Percentiles rank a stretch among this genome's conserved stretches.
Conservation (phyloP, 495 filamentous ascomycete genomes). For the Xylaria intraflava region DNA sequence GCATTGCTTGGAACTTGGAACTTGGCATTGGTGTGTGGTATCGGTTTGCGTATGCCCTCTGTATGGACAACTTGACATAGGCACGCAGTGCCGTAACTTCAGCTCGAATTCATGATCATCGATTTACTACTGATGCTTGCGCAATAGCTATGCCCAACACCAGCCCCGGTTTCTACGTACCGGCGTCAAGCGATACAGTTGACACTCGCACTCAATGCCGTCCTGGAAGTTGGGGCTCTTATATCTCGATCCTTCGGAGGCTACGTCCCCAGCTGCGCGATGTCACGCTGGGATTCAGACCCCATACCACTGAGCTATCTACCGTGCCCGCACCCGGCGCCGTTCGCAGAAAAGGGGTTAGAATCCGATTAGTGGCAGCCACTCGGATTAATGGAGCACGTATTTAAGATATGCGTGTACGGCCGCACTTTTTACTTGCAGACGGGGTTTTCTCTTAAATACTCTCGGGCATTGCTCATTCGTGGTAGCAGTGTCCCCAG, state of each 20-base stretch:
- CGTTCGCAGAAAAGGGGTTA: too few relatives aligned
- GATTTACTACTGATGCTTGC: not conserved
- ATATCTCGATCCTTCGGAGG: conserved; percentile 31
- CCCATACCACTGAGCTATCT: too few relatives aligned
- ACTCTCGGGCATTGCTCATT: conserved; percentile 22
- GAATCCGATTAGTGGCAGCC: too few relatives aligned
- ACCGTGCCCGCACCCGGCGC: too few relatives aligned
- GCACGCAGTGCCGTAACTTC: too few relatives aligned
- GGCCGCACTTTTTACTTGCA: too few relatives aligned
- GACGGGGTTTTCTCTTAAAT: too few relatives aligned
- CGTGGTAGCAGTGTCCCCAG: conserved; percentile 22
- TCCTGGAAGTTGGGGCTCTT: conserved; percentile 32
- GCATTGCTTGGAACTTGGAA: conserved; percentile 36
- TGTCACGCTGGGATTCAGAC: conserved; percentile 31
- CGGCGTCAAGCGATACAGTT: conserved; percentile 28
- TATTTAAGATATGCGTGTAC: too few relatives aligned
- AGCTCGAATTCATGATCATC: not conserved
- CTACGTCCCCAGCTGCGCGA: conserved; percentile 28
- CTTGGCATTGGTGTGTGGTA: too few relatives aligned
- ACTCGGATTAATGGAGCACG: too few relatives aligned
- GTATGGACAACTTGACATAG: conserved; percentile 28
- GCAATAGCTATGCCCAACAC: conserved; percentile 26
- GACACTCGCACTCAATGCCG: conserved; percentile 28
- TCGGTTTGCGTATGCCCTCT: conserved; percentile 40
- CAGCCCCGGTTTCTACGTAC: conserved; percentile 21